These are phyloP conservation scores for Naganishia friedmannii DNA, from an alignment of 768 basidiomycete genomes.

Conservation along the genomic window DNA sequence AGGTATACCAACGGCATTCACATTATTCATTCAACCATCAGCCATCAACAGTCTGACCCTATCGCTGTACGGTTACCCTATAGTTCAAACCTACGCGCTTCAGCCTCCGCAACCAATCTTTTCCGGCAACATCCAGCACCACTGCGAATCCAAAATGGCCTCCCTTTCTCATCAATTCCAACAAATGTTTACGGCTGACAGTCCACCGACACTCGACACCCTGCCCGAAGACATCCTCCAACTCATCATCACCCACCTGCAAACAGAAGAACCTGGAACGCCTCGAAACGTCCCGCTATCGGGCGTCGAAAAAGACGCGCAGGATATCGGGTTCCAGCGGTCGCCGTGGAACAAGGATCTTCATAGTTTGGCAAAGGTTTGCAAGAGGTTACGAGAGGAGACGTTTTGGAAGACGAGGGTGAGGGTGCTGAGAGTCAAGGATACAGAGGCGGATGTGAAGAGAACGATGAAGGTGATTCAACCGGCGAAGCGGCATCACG, in stretches of 20 bases:
- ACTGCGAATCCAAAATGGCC: background rate
- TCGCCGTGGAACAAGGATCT: slow-evolving; percentile 15
- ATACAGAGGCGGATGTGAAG: slow-evolving; percentile 11
- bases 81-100: no score
- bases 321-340: slow-evolving; percentile 4
- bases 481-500: slow-evolving; percentile 2
- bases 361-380: background rate
- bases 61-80: no score
- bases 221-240: slow-evolving; percentile 8
- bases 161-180: background rate
- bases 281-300: background rate
- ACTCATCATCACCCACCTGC: slow-evolving; percentile 6
- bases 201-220: background rate
- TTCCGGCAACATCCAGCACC: no score
- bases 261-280: background rate
- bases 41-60: no score
- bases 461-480: background rate
- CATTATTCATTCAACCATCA: no score
- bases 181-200: background rate
- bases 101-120: no score
- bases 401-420: slow-evolving; percentile 4
- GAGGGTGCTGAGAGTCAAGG: slow-evolving; percentile 12
- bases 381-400: slow-evolving; percentile 7
- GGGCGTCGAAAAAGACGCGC: slow-evolving; percentile 17
- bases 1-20: no score